Base-by-base conservation (phyloP, 257 asterid genomes). In the Solanum sejunctum region DNA sequence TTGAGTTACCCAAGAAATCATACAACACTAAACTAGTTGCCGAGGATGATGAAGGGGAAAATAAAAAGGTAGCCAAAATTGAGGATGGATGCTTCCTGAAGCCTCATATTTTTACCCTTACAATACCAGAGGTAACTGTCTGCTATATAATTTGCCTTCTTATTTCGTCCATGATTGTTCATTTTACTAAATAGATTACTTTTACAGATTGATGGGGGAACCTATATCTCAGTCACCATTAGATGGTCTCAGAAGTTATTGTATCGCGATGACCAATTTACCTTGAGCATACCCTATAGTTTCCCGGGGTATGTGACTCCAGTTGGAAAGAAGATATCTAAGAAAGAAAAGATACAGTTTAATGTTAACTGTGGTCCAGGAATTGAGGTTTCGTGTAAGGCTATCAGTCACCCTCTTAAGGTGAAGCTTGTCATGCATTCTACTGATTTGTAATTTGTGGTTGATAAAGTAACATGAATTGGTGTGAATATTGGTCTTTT, bases 201-300 rank as follows among this genome's bases (percentile, higher is more conserved):
- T 61, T 84, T 87, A 54, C 92, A 97, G 99, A 88, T 97, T 71
- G 95, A 95, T 80, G 99, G 99, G 63, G 99, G 98, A 83, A 87
- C 94, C 57, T 92, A 93, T 88, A 55, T 97, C 84, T 91, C 92
- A 7, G 90, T 95, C 58, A 94, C 91, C 84, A 89, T 95, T 84
- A 92, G 92, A 86, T 97, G 99, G 99, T 95, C 99, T 52, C 99
- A 97, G 83, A 97, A 97, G 84, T 84, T 95, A 86, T 67, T 84
- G 36, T 94, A 86, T 88, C 83, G 69, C n/a, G 90, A 92, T 63
- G 95, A 95, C 23, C 93, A 92, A 73, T 91, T 92, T 85, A 90
- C 92, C 87, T 87, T 95, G 92, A 87, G 86, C 84, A 80, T 95
- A 89, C 98, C 99, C 16, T 97, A 93, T 92, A 93, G 83, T 86